Percentiles rank a stretch among this genome's conserved stretches.
These are phyloP conservation scores for Lecanicillium sp. DNA, from an alignment of 2,329 filamentous ascomycete genomes.

Conservation along the genomic window DNA sequence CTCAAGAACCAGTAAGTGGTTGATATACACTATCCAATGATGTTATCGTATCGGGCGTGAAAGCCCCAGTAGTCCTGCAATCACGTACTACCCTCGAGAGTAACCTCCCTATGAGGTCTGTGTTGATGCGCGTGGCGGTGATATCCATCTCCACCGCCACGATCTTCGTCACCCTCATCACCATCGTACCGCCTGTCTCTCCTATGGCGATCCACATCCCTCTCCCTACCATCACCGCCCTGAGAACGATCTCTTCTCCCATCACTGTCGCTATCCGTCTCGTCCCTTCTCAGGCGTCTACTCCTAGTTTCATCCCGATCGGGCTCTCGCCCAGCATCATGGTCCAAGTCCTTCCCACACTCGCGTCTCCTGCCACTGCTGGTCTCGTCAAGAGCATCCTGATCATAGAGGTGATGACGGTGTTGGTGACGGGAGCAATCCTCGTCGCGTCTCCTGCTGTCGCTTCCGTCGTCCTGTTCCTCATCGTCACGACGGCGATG, in stretches of 20 bases:
- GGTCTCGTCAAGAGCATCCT: conserved; percentile 22
- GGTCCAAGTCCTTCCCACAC: not conserved
- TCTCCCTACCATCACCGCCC: not conserved
- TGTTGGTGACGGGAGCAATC: conserved; percentile 21
- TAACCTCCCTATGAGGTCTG: too few species aligned
- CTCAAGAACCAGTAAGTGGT: too few species aligned
- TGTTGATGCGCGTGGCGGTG: not conserved
- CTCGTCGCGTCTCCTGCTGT: conserved; percentile 23
- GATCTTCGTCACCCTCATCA: conserved; percentile 20
- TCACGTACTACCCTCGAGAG: too few species aligned
- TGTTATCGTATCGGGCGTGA: too few species aligned
- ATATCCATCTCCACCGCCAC: conserved; percentile 18
- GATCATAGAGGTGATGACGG: conserved; percentile 25
- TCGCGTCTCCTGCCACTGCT: conserved; percentile 20
- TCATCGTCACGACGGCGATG: conserved; percentile 26
- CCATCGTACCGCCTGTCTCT: conserved; percentile 17
- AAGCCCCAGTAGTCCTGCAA: too few species aligned
- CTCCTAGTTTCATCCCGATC: not conserved
- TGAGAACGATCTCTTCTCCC: not conserved
- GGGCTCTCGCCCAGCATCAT: not conserved
- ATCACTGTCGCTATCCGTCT: not conserved
- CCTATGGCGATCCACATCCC: conserved; percentile 24
- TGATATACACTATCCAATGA: too few species aligned
- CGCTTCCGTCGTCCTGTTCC: conserved; percentile 21
- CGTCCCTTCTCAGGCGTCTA: not conserved